Evolutionary conservation across 2,329 filamentous ascomycete species (phyloP).

Genomic region (Diaporthe vexans): DNA sequence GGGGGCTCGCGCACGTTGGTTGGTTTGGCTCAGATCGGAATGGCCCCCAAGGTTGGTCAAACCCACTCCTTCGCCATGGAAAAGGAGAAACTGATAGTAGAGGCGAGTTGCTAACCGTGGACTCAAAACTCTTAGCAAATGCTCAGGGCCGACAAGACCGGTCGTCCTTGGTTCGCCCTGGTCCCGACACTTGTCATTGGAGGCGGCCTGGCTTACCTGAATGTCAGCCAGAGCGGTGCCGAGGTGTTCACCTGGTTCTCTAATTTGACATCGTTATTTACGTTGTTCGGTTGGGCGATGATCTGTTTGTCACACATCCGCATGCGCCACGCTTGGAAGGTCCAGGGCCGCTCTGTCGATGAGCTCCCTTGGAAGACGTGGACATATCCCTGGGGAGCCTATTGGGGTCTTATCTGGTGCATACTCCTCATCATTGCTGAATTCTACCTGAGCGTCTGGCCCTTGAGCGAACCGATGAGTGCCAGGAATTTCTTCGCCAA

Average conservation of each 20-base stretch:
- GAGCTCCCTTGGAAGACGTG: slow-evolving; percentile 59
- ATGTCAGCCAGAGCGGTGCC: slow-evolving; percentile 56
- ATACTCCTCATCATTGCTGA: slow-evolving; percentile 60
- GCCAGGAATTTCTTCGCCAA: slow-evolving; percentile 62
- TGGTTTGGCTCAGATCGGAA: slow-evolving; percentile 57
- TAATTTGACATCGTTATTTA: slow-evolving; percentile 60
- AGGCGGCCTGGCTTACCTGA: slow-evolving; percentile 58
- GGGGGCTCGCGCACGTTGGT: slow-evolving; percentile 59
- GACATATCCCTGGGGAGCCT: slow-evolving; percentile 59
- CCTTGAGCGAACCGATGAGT: slow-evolving; percentile 51
- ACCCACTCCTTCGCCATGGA: not conserved
- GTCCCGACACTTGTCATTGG: slow-evolving; percentile 66
- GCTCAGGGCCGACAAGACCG: slow-evolving; percentile 51
- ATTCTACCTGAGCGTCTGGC: slow-evolving; percentile 63
- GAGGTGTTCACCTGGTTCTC: slow-evolving; percentile 63
- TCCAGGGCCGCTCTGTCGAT: slow-evolving; percentile 52
- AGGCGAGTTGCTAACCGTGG: not conserved
- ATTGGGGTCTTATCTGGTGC: slow-evolving; percentile 60
- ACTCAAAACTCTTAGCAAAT: slow-evolving; percentile 44
- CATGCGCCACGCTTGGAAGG: slow-evolving; percentile 57
- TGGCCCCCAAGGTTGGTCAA: slow-evolving; percentile 53
- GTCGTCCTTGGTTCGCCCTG: slow-evolving; percentile 56
- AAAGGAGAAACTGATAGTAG: not conserved
- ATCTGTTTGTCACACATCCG: slow-evolving; percentile 59
- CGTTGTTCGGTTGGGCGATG: slow-evolving; percentile 59